Conservation (phyloP, 2,329 filamentous ascomycete species). For the Chaetomium globosum region DNA sequence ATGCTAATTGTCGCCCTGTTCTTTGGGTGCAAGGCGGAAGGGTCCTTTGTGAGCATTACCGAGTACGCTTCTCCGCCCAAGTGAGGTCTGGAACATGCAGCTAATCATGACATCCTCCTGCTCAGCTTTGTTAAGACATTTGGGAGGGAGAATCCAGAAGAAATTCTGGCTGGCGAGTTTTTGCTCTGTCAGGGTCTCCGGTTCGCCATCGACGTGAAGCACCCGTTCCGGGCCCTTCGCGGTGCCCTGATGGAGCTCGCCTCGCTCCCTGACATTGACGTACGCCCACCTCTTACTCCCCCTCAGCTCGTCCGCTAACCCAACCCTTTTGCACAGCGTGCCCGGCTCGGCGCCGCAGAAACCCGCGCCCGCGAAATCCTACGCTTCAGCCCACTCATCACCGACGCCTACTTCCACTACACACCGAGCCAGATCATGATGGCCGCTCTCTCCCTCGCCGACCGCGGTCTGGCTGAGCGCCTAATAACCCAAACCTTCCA, state of each 20-base stretch:
- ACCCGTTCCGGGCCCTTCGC: conserved; percentile 85
- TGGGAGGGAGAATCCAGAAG: conserved; percentile 71
- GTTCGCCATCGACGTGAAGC: conserved; percentile 90
- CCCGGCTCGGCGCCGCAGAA: conserved; percentile 64
- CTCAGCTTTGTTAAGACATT: conserved; percentile 67
- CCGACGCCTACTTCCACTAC: conserved; percentile 96
- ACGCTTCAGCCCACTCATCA: conserved; percentile 79
- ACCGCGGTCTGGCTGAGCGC: conserved; percentile 61
- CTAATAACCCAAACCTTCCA: conserved; percentile 50
- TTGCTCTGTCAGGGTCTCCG: conserved; percentile 87
- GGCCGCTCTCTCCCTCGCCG: conserved; percentile 74
- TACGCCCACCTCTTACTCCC: conserved; percentile 36
- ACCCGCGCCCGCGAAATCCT: conserved; percentile 71
- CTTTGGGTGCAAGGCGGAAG: conserved; percentile 91
- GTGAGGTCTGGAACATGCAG: background rate
- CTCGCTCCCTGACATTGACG: conserved; percentile 65
- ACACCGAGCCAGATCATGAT: conserved; percentile 94
- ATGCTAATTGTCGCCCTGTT: conserved; percentile 90
- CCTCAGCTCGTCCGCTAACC: conserved; percentile 13
- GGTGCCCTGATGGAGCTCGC: conserved; percentile 82
- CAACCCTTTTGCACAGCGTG: conserved; percentile 38
- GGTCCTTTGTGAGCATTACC: conserved; percentile 67
- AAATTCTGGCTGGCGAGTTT: conserved; percentile 89
- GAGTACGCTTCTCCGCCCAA: conserved; percentile 39
- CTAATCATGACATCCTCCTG: conserved; percentile 39